Evolutionary conservation across 2,329 filamentous ascomycete species (phyloP).

Genomic region (Ascochyta fabae): DNA sequence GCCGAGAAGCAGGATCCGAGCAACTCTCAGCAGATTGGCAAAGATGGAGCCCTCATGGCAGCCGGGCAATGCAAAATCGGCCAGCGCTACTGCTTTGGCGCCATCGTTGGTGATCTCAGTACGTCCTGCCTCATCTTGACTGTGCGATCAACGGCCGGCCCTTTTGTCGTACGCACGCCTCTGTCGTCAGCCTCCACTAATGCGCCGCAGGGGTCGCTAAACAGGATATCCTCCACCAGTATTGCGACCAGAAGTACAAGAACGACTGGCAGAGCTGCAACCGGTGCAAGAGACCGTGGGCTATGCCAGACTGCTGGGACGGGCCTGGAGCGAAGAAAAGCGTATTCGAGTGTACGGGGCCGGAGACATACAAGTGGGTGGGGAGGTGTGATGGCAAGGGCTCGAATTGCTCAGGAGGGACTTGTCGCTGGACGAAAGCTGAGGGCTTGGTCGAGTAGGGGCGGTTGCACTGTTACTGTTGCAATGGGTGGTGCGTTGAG

Average conservation of each 20-base stretch:
- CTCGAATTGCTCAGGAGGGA: slow-evolving; percentile 4
- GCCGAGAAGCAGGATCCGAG: not conserved
- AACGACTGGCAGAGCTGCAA: slow-evolving; percentile 27
- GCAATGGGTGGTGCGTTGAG: not conserved
- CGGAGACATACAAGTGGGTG: slow-evolving; percentile 16
- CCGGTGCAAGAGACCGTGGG: slow-evolving; percentile 21
- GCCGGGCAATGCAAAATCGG: slow-evolving; percentile 14
- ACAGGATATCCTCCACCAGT: slow-evolving; percentile 27
- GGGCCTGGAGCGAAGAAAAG: slow-evolving; percentile 21
- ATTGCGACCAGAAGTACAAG: slow-evolving; percentile 23
- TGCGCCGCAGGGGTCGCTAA: slow-evolving; percentile 6
- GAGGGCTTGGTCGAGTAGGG: not conserved
- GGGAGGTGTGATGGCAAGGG: slow-evolving; percentile 5
- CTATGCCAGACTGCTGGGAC: slow-evolving; percentile 20
- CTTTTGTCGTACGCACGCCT: too few species aligned
- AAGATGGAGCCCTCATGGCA: not conserved
- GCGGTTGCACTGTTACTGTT: not conserved
- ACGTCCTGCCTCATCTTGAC: not conserved
- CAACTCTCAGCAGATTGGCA: not conserved
- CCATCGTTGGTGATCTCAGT: slow-evolving; percentile 21
- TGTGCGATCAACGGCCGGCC: not conserved
- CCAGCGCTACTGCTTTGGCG: slow-evolving; percentile 20
- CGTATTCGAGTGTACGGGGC: slow-evolving; percentile 22
- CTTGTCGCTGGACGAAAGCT: slow-evolving; percentile 2
- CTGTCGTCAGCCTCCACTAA: not conserved